A percentile compares a stretch with the other conserved stretches of the same genome.
Evolutionary conservation across 805 yeast species (phyloP).

Genomic region (Metschnikowia corniflorae): DNA sequence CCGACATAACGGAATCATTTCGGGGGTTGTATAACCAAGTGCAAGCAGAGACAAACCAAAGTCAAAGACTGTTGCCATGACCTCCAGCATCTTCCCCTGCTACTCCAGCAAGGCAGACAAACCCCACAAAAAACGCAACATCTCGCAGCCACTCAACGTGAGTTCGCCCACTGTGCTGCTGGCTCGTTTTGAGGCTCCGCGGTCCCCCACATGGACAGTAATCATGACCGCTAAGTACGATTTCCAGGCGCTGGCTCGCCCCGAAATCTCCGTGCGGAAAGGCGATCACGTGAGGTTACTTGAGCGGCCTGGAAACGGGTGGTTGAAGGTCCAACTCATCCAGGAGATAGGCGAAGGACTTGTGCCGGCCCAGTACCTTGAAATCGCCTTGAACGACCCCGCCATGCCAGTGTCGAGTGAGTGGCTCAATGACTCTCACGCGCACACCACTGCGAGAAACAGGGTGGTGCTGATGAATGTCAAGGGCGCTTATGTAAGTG

Average conservation of each 20-base stretch:
- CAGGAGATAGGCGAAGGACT: slow-evolving; percentile 26
- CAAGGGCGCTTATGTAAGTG: slow-evolving; percentile 26
- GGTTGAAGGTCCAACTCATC: slow-evolving; percentile 33
- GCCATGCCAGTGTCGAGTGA: slow-evolving; percentile 28
- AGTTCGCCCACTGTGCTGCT: slow-evolving; percentile 4
- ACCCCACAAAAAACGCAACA: slow-evolving; percentile 4
- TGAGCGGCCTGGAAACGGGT: slow-evolving; percentile 38
- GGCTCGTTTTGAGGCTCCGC: slow-evolving; percentile 1
- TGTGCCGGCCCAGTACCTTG: slow-evolving; percentile 39
- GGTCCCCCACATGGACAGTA: slow-evolving; percentile 13
- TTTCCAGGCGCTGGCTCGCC: slow-evolving; percentile 26
- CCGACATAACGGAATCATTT: too few species aligned
- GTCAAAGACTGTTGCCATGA: not conserved
- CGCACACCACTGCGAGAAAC: not conserved
- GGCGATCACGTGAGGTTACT: slow-evolving; percentile 31
- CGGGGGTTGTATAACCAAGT: too few species aligned
- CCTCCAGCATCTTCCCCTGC: slow-evolving; percentile 6
- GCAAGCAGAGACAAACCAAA: too few species aligned
- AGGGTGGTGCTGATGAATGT: slow-evolving; percentile 18
- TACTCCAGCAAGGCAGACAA: slow-evolving; percentile 1
- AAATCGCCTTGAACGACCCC: slow-evolving; percentile 37
- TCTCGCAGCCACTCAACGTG: slow-evolving; percentile 3
- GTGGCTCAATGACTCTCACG: slow-evolving; percentile 28
- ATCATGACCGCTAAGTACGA: slow-evolving; percentile 30
- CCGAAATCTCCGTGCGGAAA: slow-evolving; percentile 27